A percentile compares a stretch with the other conserved stretches of the same genome.
Conservation (phyloP, 495 filamentous ascomycete genomes). For the Tuber aestivum region DNA sequence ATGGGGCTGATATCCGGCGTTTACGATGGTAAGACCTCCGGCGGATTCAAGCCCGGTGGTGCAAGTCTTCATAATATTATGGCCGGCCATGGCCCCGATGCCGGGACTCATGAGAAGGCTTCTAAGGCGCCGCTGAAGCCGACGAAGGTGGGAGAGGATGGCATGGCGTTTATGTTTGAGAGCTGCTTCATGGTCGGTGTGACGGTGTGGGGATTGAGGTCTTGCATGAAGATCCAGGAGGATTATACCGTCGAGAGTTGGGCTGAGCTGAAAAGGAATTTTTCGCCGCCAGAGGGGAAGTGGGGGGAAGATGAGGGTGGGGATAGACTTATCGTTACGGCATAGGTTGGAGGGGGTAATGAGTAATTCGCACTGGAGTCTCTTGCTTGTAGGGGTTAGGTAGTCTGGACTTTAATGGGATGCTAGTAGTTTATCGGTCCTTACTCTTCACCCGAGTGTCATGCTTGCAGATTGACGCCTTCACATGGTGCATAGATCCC, state of each 20-base stretch:
- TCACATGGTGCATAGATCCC: not conserved
- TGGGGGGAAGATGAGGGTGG: slow-evolving; percentile 13
- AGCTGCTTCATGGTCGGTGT: slow-evolving; percentile 80
- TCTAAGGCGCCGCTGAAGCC: slow-evolving; percentile 52
- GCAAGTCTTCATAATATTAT: slow-evolving; percentile 56
- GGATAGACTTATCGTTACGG: not conserved
- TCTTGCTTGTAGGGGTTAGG: not conserved
- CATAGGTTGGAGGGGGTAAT: not conserved
- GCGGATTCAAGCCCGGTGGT: slow-evolving; percentile 57
- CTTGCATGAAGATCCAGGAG: slow-evolving; percentile 75
- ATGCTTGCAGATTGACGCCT: not conserved
- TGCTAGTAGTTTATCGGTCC: not conserved
- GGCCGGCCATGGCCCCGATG: slow-evolving; percentile 57
- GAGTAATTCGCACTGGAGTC: not conserved
- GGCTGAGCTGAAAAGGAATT: slow-evolving; percentile 70
- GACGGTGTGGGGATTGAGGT: slow-evolving; percentile 82
- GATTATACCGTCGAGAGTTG: slow-evolving; percentile 82
- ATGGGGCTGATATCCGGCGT: slow-evolving; percentile 70
- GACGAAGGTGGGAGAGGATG: slow-evolving; percentile 52
- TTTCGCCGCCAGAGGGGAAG: slow-evolving; percentile 54
- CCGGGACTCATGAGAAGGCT: slow-evolving; percentile 61
- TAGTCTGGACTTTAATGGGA: not conserved
- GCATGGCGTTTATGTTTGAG: slow-evolving; percentile 64
- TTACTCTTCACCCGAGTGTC: not conserved
- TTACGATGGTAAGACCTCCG: slow-evolving; percentile 55